phyloP scores from a whole-genome alignment of 1,284 basidiomycete species.

The Somion occarium region DNA sequence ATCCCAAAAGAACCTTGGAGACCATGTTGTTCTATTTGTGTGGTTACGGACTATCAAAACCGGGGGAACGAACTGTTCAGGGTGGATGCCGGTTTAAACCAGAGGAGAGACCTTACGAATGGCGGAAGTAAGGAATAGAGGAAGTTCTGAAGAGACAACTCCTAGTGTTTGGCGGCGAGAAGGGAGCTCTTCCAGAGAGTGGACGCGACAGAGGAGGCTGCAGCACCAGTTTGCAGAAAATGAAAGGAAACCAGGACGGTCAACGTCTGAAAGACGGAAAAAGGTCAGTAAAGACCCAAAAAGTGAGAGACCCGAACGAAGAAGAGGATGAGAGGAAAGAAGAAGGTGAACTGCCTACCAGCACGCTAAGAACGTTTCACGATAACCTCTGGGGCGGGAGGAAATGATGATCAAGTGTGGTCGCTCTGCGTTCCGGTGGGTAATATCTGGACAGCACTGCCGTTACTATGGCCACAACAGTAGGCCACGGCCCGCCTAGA shows the following conservation, averaged over 20 bases:
- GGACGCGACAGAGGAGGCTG: slow-evolving; percentile 30
- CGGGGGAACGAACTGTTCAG: neutral
- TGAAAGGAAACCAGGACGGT: slow-evolving; percentile 39
- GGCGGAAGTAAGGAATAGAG: slow-evolving; percentile 1
- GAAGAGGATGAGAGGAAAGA: slow-evolving; percentile 27
- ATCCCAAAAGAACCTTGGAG: slow-evolving; percentile 61
- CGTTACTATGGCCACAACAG: slow-evolving; percentile 24
- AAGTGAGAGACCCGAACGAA: slow-evolving; percentile 21
- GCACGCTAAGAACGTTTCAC: neutral
- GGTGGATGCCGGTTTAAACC: neutral
- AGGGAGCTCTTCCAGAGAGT: slow-evolving; percentile 32
- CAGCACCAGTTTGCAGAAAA: slow-evolving; percentile 24
- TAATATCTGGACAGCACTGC: slow-evolving; percentile 7
- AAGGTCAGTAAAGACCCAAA: slow-evolving; percentile 20
- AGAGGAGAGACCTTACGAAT: slow-evolving; percentile 3
- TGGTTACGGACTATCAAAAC: slow-evolving; percentile 17
- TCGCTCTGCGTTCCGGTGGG: slow-evolving; percentile 3
- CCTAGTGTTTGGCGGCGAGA: slow-evolving; percentile 17
- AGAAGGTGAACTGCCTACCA: slow-evolving; percentile 16
- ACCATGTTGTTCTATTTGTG: slow-evolving; percentile 45
- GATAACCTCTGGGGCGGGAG: neutral
- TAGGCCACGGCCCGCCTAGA: neutral
- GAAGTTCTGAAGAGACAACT: slow-evolving; percentile 10
- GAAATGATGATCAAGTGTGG: slow-evolving; percentile 10
- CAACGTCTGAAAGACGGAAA: slow-evolving; percentile 52